These are phyloP conservation scores for Candida bentonensis DNA, from an alignment of 805 yeast species.

Conservation along the genomic window DNA sequence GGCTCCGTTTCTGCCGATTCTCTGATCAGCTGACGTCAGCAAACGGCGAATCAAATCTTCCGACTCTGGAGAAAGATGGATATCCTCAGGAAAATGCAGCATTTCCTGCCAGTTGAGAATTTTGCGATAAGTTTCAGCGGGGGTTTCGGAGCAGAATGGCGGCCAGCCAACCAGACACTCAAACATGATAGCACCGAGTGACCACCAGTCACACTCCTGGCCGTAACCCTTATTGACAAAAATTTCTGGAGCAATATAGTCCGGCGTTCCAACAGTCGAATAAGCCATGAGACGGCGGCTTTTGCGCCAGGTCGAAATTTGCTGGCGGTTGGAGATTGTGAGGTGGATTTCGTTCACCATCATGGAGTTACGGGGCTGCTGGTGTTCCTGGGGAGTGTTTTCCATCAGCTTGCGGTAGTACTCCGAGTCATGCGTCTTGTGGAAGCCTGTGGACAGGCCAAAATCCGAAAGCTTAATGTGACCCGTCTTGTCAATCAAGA, in stretches of 20 bases:
- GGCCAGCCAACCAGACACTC: conserved; percentile 97
- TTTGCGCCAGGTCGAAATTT: conserved; percentile 92
- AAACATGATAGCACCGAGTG: conserved; percentile 90
- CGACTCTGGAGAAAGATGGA: conserved; percentile 76
- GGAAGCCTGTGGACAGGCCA: conserved; percentile 83
- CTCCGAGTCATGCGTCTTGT: conserved; percentile 81
- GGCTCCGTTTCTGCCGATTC: conserved; percentile 89
- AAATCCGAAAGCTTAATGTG: conserved; percentile 61
- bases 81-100: conserved; percentile 77
- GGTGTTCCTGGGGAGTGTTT: conserved; percentile 29
- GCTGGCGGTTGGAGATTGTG: conserved; percentile 90
- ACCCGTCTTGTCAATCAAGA: conserved; percentile 66
- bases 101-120: conserved; percentile 86
- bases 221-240: conserved; percentile 90
- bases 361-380: conserved; percentile 50
- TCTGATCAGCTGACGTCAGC: conserved; percentile 61
- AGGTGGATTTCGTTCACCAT: conserved; percentile 89
- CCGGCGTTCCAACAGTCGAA: conserved; percentile 94
- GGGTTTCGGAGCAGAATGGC: conserved; percentile 89
- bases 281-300: conserved; percentile 87
- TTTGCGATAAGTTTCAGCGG: conserved; percentile 86
- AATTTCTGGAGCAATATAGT: conserved; percentile 91
- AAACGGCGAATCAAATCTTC: conserved; percentile 73
- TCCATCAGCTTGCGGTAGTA: conserved; percentile 75
- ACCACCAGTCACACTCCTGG: conserved; percentile 98